These are phyloP conservation scores for Raddia distichophylla DNA, from an alignment of 176 grass and related monocot genomes.

Conservation along the genomic window DNA sequence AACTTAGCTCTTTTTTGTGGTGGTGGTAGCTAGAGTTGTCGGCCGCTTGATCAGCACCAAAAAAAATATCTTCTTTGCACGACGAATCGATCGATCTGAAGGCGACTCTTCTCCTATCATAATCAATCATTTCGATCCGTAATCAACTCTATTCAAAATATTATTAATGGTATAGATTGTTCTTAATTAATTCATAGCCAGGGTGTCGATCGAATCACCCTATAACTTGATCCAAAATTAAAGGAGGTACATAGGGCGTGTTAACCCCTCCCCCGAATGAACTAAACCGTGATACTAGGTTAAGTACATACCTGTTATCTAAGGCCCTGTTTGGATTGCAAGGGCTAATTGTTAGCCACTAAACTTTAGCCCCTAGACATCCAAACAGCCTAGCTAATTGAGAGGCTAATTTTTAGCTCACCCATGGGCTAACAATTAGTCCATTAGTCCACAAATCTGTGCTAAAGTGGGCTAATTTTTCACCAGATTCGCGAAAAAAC, in stretches of 20 bases:
- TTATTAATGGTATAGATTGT: too few relatives aligned
- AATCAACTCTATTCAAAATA: too few relatives aligned
- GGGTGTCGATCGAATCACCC: not conserved
- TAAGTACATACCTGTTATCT: not conserved
- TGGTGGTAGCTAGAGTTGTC: not conserved
- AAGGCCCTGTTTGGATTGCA: too few relatives aligned
- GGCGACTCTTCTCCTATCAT: not conserved
- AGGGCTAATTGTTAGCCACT: too few relatives aligned
- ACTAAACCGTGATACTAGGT: not conserved
- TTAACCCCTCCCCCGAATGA: not conserved
- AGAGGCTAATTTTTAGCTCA: too few relatives aligned
- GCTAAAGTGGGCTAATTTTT: too few relatives aligned
- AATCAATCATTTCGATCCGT: not conserved
- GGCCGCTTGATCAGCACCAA: constrained; percentile 22
- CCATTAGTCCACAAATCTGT: too few relatives aligned
- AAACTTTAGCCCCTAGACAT: too few relatives aligned
- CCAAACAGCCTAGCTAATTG: too few relatives aligned
- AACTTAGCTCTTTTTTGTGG: not conserved
- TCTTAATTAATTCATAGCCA: too few relatives aligned
- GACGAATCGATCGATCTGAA: not conserved
- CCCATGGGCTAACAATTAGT: too few relatives aligned
- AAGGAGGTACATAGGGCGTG: not conserved
- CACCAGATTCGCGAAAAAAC: too few relatives aligned
- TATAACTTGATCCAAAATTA: not conserved
- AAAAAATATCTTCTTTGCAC: constrained; percentile 14